These are phyloP conservation scores for Bothriochloa decipiens DNA, from an alignment of 176 grass and related monocot genomes.

Conservation along the genomic window DNA sequence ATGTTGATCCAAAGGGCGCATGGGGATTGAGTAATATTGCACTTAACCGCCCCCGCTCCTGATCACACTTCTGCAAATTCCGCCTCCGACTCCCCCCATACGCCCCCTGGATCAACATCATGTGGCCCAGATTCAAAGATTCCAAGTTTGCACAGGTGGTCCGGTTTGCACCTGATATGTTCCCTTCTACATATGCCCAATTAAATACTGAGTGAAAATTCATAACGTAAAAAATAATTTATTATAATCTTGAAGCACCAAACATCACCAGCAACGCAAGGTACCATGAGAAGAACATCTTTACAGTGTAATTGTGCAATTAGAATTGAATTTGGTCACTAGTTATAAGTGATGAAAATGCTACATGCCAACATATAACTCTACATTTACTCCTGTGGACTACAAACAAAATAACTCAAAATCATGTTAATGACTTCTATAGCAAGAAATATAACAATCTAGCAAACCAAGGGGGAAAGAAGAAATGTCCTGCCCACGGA, in stretches of 20 bases:
- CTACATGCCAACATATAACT: not conserved
- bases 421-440: not conserved
- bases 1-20: too few relatives aligned
- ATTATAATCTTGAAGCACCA: not conserved
- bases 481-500: not conserved
- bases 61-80: too few relatives aligned
- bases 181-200: constrained; percentile 13
- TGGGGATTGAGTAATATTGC: too few relatives aligned
- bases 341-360: not conserved
- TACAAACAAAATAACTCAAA: not conserved
- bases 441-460: constrained; percentile 3
- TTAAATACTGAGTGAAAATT: constrained; percentile 5
- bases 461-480: not conserved
- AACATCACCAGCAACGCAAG: not conserved
- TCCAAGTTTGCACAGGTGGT: too few relatives aligned
- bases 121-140: too few relatives aligned
- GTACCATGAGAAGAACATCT: not conserved
- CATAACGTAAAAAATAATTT: constrained; percentile 1
- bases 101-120: too few relatives aligned
- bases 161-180: too few relatives aligned
- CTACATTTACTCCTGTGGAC: not conserved
- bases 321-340: not conserved
- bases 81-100: too few relatives aligned
- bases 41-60: too few relatives aligned
- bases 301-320: not conserved